Conservation (phyloP, 352 stramenopile species). For the Phytophthora colocasiae region DNA sequence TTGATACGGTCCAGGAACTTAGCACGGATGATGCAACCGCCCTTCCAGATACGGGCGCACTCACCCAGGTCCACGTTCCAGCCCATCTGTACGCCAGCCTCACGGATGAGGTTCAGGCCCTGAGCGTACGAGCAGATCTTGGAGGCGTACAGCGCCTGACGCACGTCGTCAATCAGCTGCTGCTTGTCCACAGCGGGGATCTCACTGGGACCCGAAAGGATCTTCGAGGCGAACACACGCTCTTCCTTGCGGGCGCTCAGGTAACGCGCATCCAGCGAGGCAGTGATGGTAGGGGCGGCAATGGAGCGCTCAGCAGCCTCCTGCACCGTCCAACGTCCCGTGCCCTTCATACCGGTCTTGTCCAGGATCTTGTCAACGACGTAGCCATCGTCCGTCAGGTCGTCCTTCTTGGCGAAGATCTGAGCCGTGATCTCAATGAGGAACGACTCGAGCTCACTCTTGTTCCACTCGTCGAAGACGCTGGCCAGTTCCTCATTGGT, state of each 20-base stretch:
- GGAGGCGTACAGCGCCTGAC: conserved; percentile 96
- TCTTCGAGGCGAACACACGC: conserved; percentile 92
- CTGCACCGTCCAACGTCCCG: conserved; percentile 96
- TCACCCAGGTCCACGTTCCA: conserved; percentile 98
- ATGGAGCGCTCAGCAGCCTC: conserved; percentile 96
- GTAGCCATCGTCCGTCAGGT: conserved; percentile 88
- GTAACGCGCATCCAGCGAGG: conserved; percentile 97
- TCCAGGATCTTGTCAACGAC: conserved; percentile 98
- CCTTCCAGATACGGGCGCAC: conserved; percentile 99
- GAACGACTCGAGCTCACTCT: conserved; percentile 95
- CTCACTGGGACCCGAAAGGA: conserved; percentile 94
- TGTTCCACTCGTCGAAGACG: conserved; percentile 98
- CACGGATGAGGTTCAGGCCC: conserved; percentile 95
- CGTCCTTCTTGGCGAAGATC: conserved; percentile 98
- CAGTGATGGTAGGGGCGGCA: conserved; percentile 97
- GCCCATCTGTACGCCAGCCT: conserved; percentile 94
- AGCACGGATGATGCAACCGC: conserved; percentile 99
- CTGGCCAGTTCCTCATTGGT: conserved; percentile 92
- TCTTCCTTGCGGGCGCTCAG: conserved; percentile 97
- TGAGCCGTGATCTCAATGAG: conserved; percentile 99
- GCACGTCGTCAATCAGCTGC: conserved; percentile 97
- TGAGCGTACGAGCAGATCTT: conserved; percentile 99
- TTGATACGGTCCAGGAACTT: conserved; percentile 98
- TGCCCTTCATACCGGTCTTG: conserved; percentile 99
- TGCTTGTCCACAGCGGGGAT: conserved; percentile 93